Evolutionary conservation across 2,329 filamentous ascomycete genomes (phyloP), one percentile per base, ranked within the genome.

Genomic region (Alternaria burnsii): DNA sequence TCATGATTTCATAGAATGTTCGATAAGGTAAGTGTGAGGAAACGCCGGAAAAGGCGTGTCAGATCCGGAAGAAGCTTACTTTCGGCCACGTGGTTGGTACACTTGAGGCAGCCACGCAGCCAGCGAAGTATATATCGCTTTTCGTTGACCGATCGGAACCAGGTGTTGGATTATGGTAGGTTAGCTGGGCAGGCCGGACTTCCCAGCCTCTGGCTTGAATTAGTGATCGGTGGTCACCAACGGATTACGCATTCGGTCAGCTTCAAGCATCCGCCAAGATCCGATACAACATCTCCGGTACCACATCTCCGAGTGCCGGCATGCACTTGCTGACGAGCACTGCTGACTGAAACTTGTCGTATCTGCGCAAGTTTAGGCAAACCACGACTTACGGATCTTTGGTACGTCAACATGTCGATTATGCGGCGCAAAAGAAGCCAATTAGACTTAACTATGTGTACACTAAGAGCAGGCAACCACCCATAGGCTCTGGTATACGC

Each of bases 211-310:
- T 34, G 20, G 18, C 30, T 48, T 11, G 12, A 18, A 36, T 24
- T 22, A 24, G 18, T 48, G 18, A 48, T 48, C 30, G 14, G 30
- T 48, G 14, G 20, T 24, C 14, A 30, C 22, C 4, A 16, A 48
- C 5, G 43, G 20, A 20, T 34, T 20, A n/a, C 34, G 44, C 28
- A 18, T 34, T 22, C 22, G 30, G 28, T 48, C 28, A 34, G 44
- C n/a, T 20, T 20, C n/a, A n/a, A 10, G n/a, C 38, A 48, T 48
- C 44, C 44, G 44, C 44, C 44, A 48, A 48, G 44, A 48, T 48
- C 44, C 28, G 44, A 34, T 48, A 34, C 20, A 14, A 16, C 22
- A n/a, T 26, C 41, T 42, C 26, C 2, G 20, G n/a, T n/a, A n/a
- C n/a, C 22, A 14, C 20, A 16, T 24, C 41, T 42, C 26, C 2